Evolutionary conservation across 2,329 filamentous ascomycete genomes (phyloP), one percentile per base, ranked within the genome.

Genomic region (Neospermospora avenae): DNA sequence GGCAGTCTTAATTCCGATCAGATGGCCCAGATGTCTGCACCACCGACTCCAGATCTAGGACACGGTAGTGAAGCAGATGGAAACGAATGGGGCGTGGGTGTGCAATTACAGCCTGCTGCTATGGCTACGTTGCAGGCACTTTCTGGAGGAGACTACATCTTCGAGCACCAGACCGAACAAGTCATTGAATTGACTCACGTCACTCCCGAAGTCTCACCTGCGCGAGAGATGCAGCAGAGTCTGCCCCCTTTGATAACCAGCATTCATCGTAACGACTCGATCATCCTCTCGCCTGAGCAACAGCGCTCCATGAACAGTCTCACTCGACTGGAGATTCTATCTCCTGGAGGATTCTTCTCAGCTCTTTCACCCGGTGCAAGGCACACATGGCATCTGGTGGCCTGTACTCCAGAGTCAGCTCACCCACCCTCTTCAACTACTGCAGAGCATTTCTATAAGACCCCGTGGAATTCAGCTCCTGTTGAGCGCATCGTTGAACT

Each of bases 401-500:
- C 77, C 28, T 77, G 74, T 66, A 79, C 81, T 20, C 80, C 82
- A 13, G 80, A 84, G 7, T 81, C 81, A 18, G 71, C 80, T 64
- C 76, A 77, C 3, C 85, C 85, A 0, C 92, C 92, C 1, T 93
- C 91, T 0, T 96, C 93, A 1, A 91, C 91, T 31, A 92, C 89
- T n/a, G 93, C 93, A 10, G 91, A 96, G 72, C 85, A 89, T 64
- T 98, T 97, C 70, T 98, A 98, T 76, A 87, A 88, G 64, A 82
- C 88, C 28, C 92, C 93, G 3, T 97, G 92, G 88, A 74, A 77
- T 2, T 75, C 76, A 11, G 73, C 72, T 18, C 78, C 87, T 25
- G 76, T 90, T 51, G 89, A 93, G 72, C 88, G 86, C 48, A 80
- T 90, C 34, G 77, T 93, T 31, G 84, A 90, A 67, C 74, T 86